A percentile compares a stretch with the other conserved stretches of the same genome.
These are phyloP conservation scores for Tephrocybe sp. DNA, from an alignment of 768 basidiomycete genomes.

Conservation along the genomic window DNA sequence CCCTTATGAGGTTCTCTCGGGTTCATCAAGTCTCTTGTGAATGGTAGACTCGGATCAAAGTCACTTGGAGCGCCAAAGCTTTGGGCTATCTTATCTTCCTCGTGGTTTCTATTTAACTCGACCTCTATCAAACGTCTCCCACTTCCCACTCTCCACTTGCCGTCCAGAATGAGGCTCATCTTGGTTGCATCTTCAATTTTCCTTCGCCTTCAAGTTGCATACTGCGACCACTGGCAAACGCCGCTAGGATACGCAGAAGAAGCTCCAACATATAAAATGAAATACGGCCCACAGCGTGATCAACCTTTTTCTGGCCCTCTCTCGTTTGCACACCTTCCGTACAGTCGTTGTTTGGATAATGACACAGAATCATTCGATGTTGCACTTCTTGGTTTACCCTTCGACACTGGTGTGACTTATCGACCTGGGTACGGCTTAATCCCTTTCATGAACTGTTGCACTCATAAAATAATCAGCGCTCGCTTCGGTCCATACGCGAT, in stretches of 20 bases:
- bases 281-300: slow-evolving; percentile 77
- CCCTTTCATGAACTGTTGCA: background rate
- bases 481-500: slow-evolving; percentile 89
- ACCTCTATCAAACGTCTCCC: too few species aligned
- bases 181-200: background rate
- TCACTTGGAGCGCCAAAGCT: too few species aligned
- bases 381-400: slow-evolving; percentile 79
- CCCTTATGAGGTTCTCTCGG: too few species aligned
- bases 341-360: slow-evolving; percentile 68
- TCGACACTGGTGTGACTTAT: slow-evolving; percentile 72
- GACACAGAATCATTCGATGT: slow-evolving; percentile 60
- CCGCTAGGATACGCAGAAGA: slow-evolving; percentile 10
- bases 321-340: slow-evolving; percentile 82
- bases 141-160: background rate
- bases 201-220: background rate
- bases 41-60: too few species aligned
- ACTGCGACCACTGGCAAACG: slow-evolving; percentile 14
- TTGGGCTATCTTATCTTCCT: too few species aligned
- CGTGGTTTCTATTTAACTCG: too few species aligned
- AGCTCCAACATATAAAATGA: slow-evolving; percentile 61
- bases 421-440: slow-evolving; percentile 42
- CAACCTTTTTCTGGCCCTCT: slow-evolving; percentile 78
- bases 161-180: background rate
- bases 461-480: slow-evolving; percentile 45
- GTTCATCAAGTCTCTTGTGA: too few species aligned